Conservation (phyloP, 2,329 filamentous ascomycete genomes). For the Monosporascus sp. region DNA sequence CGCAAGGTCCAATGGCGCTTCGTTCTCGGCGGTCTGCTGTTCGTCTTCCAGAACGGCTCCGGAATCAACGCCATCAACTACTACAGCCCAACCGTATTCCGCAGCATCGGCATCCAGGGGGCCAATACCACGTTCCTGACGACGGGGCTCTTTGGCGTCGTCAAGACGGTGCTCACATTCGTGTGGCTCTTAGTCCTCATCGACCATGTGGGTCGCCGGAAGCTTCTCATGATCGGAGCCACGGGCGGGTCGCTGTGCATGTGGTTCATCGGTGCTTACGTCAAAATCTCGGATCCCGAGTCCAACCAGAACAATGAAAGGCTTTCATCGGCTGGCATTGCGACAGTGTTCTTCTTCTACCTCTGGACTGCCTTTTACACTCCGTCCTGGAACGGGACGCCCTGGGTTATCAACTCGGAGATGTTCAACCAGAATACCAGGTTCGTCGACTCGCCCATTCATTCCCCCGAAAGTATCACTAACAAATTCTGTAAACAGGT, state of each 20-base stretch:
- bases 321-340: slow-evolving; percentile 41
- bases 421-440: slow-evolving; percentile 69
- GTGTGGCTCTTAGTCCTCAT: slow-evolving; percentile 59
- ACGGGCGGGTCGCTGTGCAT: slow-evolving; percentile 56
- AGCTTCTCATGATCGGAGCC: slow-evolving; percentile 54
- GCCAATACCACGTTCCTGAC: slow-evolving; percentile 53
- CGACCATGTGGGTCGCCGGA: slow-evolving; percentile 53
- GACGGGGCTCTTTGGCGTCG: slow-evolving; percentile 60
- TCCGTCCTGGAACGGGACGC: slow-evolving; percentile 66
- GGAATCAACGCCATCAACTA: slow-evolving; percentile 69
- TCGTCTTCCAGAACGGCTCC: slow-evolving; percentile 72
- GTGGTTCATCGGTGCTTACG: slow-evolving; percentile 60
- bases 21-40: slow-evolving; percentile 67
- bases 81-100: slow-evolving; percentile 59
- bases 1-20: slow-evolving; percentile 63
- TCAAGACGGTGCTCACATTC: slow-evolving; percentile 57
- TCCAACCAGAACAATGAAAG: slow-evolving; percentile 22
- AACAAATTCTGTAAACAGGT: slow-evolving; percentile 19
- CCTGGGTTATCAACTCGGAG: slow-evolving; percentile 71
- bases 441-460: slow-evolving; percentile 2
- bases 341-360: slow-evolving; percentile 67
- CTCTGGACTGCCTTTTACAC: slow-evolving; percentile 70
- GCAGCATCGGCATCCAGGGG: slow-evolving; percentile 53
- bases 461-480: neutral
- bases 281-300: slow-evolving; percentile 41